These are phyloP conservation scores for Wallemia ichthyophaga DNA, from an alignment of 1,284 basidiomycete species.

Conservation along the genomic window DNA sequence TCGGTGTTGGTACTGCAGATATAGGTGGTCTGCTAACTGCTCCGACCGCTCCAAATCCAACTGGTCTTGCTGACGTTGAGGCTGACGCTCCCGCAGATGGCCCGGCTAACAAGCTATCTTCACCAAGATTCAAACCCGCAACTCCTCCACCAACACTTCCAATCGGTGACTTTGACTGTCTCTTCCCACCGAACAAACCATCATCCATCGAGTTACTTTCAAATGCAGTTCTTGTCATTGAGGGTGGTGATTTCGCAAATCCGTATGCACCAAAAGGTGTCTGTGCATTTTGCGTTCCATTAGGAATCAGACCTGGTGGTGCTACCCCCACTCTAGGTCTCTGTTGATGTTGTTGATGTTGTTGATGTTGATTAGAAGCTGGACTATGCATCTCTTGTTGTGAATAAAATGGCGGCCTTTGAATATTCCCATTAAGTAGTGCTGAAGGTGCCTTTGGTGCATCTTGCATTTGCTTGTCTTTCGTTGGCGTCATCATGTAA, in stretches of 20 bases:
- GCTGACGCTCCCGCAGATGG: background rate
- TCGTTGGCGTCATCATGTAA: background rate
- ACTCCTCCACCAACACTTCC: background rate
- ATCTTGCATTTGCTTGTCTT: background rate
- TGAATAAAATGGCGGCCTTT: background rate
- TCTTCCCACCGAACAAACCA: background rate
- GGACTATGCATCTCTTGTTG: no score
- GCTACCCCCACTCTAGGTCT: background rate
- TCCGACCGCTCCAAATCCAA: background rate
- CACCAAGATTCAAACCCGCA: background rate
- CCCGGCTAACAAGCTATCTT: background rate
- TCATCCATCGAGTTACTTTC: background rate
- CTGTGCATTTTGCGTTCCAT: background rate
- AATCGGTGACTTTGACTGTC: background rate
- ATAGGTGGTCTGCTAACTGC: background rate
- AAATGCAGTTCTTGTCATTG: background rate
- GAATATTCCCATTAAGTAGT: background rate
- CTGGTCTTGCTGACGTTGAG: background rate
- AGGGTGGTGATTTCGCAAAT: background rate
- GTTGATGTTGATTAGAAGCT: background rate
- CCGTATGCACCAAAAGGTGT: background rate
- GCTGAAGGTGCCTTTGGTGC: background rate
- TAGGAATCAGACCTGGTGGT: background rate
- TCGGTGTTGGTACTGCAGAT: background rate
- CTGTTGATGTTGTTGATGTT: background rate